Percentiles rank a stretch among this genome's conserved stretches.
phyloP scores from a whole-genome alignment of 2,329 filamentous ascomycete species.

The Aspergillus novoparasiticus region DNA sequence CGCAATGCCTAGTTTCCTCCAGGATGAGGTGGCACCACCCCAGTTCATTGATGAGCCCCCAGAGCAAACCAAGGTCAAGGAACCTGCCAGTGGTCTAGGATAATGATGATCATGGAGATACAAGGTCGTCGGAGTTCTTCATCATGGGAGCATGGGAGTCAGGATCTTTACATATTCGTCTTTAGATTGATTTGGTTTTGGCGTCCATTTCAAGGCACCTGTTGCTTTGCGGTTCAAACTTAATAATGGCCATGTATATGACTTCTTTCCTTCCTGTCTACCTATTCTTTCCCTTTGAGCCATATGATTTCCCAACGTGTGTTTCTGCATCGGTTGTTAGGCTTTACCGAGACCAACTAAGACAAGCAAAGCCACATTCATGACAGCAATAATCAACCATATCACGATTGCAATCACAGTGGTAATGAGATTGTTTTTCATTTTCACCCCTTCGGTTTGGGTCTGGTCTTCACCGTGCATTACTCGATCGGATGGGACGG shows the following conservation, averaged over 20 bases:
- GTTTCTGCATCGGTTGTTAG: conserved; percentile 17
- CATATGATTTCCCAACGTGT: neutral
- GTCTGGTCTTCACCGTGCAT: conserved; percentile 31
- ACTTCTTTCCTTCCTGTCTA: neutral
- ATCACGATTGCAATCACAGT: conserved; percentile 61
- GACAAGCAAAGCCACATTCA: conserved; percentile 79
- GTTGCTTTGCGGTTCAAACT: neutral
- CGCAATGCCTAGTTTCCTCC: conserved; percentile 78
- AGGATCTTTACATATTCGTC: conserved; percentile 7
- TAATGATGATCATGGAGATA: conserved; percentile 18
- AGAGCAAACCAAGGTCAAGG: conserved; percentile 75
- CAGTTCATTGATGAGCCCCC: conserved; percentile 94
- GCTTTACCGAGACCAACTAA: conserved; percentile 60
- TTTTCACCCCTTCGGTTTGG: conserved; percentile 51
- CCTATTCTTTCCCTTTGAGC: neutral
- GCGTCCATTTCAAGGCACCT: neutral
- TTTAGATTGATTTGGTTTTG: neutral
- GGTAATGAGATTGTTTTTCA: conserved; percentile 73
- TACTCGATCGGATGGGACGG: conserved; percentile 56
- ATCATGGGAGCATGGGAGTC: conserved; percentile 23
- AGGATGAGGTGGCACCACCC: conserved; percentile 79
- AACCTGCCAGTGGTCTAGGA: conserved; percentile 61
- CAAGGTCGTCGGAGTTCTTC: conserved; percentile 13
- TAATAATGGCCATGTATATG: neutral
- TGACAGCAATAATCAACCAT: conserved; percentile 73